Conservation (phyloP, 2,329 filamentous ascomycete genomes). For the Diaporthe citrichinensis region DNA sequence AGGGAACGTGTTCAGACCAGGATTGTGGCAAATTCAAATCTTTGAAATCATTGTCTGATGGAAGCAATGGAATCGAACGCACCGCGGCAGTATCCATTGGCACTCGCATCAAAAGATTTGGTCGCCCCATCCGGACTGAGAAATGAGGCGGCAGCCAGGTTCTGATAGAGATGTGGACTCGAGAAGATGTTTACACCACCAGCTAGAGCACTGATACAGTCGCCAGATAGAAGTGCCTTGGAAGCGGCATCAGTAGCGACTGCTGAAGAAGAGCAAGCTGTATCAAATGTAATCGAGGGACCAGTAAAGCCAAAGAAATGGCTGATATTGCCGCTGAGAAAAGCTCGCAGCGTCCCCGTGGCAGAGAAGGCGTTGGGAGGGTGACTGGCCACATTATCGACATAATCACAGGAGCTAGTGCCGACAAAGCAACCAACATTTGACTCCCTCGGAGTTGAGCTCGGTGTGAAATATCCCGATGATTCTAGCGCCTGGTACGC, state of each 20-base stretch:
- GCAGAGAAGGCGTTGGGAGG: background rate
- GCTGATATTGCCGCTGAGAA: background rate
- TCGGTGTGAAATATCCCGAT: background rate
- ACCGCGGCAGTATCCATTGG: background rate
- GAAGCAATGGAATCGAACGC: no score
- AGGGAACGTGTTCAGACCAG: background rate
- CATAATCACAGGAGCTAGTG: background rate
- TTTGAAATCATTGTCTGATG: no score
- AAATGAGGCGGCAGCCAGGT: background rate
- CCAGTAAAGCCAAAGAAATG: background rate
- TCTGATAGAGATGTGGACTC: background rate
- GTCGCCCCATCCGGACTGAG: background rate
- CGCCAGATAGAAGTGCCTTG: background rate
- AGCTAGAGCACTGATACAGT: background rate
- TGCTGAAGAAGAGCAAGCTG: background rate
- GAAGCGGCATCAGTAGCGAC: background rate
- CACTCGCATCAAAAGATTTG: background rate
- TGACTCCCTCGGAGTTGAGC: background rate
- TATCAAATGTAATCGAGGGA: background rate
- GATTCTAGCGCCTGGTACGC: background rate
- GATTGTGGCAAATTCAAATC: background rate
- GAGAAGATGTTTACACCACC: background rate
- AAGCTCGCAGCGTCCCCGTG: background rate
- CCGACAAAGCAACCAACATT: background rate
- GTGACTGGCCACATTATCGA: background rate